These are phyloP conservation scores for Oryza longistaminata DNA, from an alignment of 176 grass and related monocot species.

Conservation along the genomic window DNA sequence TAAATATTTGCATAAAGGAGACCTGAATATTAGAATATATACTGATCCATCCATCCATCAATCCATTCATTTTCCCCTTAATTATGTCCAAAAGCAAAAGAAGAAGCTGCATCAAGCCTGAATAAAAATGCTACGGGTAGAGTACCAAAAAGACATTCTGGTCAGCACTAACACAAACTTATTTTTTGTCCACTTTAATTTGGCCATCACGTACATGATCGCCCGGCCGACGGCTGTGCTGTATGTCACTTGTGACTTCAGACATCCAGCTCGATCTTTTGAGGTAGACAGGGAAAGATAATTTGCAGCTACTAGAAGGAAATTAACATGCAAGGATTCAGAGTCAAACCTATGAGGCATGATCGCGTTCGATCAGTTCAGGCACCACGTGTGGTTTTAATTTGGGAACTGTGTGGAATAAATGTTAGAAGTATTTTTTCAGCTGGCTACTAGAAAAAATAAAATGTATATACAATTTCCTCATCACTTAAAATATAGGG, in stretches of 20 bases:
- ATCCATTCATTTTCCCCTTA: neutral
- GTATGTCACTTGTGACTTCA: slow-evolving; percentile 25
- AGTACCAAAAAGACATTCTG: neutral
- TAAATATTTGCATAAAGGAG: neutral
- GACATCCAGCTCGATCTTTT: neutral
- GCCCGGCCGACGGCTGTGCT: slow-evolving; percentile 6
- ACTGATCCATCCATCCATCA: slow-evolving; percentile 5
- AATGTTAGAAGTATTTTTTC: no score
- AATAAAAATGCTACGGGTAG: neutral
- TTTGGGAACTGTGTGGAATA: neutral
- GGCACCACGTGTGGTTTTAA: neutral
- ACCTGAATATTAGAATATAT: neutral
- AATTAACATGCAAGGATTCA: neutral
- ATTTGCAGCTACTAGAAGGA: neutral
- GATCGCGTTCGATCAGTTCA: neutral
- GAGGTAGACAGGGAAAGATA: neutral
- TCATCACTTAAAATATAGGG: no score
- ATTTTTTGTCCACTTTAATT: slow-evolving; percentile 9
- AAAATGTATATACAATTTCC: no score
- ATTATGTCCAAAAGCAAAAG: slow-evolving; percentile 18
- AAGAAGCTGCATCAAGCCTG: neutral
- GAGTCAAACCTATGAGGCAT: neutral
- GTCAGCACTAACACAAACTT: slow-evolving; percentile 26
- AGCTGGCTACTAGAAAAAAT: no score
- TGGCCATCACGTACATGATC: neutral